phyloP scores from a whole-genome alignment of 2,329 filamentous ascomycete genomes.

The Paraconiothyrium brasiliense region DNA sequence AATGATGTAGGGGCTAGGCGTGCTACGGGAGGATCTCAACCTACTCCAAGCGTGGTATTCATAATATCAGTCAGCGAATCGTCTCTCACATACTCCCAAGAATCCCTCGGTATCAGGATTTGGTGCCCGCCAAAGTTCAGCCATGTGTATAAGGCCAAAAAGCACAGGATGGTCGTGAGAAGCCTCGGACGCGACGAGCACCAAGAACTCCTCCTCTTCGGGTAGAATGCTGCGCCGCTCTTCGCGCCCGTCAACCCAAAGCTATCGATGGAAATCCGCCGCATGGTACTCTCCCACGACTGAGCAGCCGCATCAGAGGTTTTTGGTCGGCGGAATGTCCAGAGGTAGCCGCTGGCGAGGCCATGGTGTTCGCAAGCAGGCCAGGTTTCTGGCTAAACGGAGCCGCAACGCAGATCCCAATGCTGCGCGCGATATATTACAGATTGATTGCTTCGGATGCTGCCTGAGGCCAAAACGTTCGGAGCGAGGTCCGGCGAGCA shows the following conservation, averaged over 20 bases:
- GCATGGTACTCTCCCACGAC: slow-evolving; percentile 25
- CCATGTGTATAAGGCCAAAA: slow-evolving; percentile 34
- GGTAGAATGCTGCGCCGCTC: slow-evolving; percentile 26
- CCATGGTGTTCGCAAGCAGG: slow-evolving; percentile 29
- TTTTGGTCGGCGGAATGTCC: slow-evolving; percentile 3
- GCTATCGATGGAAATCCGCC: slow-evolving; percentile 42
- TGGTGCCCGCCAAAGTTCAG: slow-evolving; percentile 26
- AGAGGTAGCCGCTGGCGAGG: slow-evolving; percentile 23
- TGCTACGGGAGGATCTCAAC: slow-evolving; percentile 14
- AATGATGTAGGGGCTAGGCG: slow-evolving; percentile 49
- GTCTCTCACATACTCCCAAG: slow-evolving; percentile 34
- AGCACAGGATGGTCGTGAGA: slow-evolving; percentile 35
- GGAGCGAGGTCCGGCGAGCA: slow-evolving; percentile 13
- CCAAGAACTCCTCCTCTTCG: slow-evolving; percentile 31
- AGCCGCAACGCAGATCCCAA: slow-evolving; percentile 28
- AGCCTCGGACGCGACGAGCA: slow-evolving; percentile 33
- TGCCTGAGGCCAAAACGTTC: slow-evolving; percentile 15
- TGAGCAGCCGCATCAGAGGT: slow-evolving; percentile 23
- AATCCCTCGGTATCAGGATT: slow-evolving; percentile 33
- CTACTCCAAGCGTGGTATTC: slow-evolving; percentile 41
- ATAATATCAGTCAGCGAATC: slow-evolving; percentile 35
- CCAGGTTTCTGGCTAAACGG: slow-evolving; percentile 38
- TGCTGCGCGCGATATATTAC: slow-evolving; percentile 32
- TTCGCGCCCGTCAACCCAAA: slow-evolving; percentile 34
- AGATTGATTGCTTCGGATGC: slow-evolving; percentile 21